phyloP scores from a whole-genome alignment of 805 yeast species.

The Wickerhamiella kurtzmanii region DNA sequence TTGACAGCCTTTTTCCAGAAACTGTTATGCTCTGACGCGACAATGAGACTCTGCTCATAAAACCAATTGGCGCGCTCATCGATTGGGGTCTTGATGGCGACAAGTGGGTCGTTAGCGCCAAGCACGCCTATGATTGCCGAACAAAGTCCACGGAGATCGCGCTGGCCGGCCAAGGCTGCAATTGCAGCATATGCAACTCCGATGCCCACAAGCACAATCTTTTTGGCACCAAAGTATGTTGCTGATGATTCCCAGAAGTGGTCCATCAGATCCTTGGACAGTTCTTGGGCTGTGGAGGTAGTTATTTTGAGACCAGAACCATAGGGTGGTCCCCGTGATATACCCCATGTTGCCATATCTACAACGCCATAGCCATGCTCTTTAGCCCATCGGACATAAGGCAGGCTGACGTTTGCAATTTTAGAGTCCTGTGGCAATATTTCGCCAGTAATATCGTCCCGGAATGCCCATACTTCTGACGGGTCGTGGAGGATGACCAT shows the following conservation, averaged over 20 bases:
- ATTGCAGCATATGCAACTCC: constrained; percentile 85
- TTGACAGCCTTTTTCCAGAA: constrained; percentile 79
- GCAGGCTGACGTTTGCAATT: constrained; percentile 59
- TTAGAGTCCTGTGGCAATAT: constrained; percentile 61
- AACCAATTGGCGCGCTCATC: constrained; percentile 89
- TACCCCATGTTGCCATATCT: constrained; percentile 61
- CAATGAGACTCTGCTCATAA: constrained; percentile 69
- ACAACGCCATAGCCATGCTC: constrained; percentile 58
- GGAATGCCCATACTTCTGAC: constrained; percentile 80
- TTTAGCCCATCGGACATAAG: constrained; percentile 56
- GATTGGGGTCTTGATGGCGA: constrained; percentile 76
- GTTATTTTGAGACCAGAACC: background rate
- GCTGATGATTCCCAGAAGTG: constrained; percentile 87
- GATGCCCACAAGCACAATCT: constrained; percentile 67
- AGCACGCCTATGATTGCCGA: constrained; percentile 59
- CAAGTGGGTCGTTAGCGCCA: constrained; percentile 54
- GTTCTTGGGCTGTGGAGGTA: background rate
- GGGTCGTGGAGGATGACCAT: constrained; percentile 77
- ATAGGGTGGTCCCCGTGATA: constrained; percentile 13
- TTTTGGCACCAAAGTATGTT: constrained; percentile 56
- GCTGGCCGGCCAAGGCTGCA: constrained; percentile 76
- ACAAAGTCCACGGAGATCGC: constrained; percentile 51
- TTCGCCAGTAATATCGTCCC: constrained; percentile 45
- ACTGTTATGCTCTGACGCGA: constrained; percentile 58
- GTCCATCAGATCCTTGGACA: constrained; percentile 51